phyloP scores from a whole-genome alignment of 441 rosid species.

The Gossypium schwendimanii region DNA sequence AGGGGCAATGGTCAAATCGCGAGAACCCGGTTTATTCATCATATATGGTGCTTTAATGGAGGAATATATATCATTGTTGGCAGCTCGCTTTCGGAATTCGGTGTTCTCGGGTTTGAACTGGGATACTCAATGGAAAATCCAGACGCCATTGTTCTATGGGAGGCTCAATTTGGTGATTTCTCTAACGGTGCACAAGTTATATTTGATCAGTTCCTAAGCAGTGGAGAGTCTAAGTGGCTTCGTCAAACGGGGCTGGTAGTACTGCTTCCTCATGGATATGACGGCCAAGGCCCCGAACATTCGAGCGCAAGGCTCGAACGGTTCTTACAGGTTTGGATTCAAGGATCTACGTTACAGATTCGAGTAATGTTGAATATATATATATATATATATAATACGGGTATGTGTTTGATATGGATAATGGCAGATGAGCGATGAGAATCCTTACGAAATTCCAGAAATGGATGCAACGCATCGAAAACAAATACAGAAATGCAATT shows the following conservation, averaged over 20 bases:
- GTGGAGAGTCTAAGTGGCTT: constrained; percentile 97
- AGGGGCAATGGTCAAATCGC: no score
- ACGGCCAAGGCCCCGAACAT: constrained; percentile 99
- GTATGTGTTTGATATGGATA: neutral
- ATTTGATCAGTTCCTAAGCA: constrained; percentile 87
- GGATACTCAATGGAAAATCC: constrained; percentile 98
- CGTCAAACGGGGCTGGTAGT: constrained; percentile 92
- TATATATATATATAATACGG: neutral
- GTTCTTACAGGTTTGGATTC: constrained; percentile 64
- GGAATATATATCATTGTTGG: constrained; percentile 1
- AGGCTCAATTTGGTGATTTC: constrained; percentile 97
- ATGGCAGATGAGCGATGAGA: constrained; percentile 88
- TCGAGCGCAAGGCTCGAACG: constrained; percentile 94
- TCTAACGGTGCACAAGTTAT: constrained; percentile 94
- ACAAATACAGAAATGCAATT: constrained; percentile 94
- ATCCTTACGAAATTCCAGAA: constrained; percentile 78
- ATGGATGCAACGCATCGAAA: constrained; percentile 83
- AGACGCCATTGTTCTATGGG: constrained; percentile 85
- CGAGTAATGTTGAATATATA: neutral
- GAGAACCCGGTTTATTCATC: no score
- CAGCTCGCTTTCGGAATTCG: constrained; percentile 98
- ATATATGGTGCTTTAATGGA: neutral
- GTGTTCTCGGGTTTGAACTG: constrained; percentile 91
- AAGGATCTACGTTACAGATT: neutral
- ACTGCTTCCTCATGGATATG: constrained; percentile 95